Percentiles rank a stretch among this genome's conserved stretches.
Evolutionary conservation across 441 rosid species (phyloP).

Genomic region (Erodium moschatum): DNA sequence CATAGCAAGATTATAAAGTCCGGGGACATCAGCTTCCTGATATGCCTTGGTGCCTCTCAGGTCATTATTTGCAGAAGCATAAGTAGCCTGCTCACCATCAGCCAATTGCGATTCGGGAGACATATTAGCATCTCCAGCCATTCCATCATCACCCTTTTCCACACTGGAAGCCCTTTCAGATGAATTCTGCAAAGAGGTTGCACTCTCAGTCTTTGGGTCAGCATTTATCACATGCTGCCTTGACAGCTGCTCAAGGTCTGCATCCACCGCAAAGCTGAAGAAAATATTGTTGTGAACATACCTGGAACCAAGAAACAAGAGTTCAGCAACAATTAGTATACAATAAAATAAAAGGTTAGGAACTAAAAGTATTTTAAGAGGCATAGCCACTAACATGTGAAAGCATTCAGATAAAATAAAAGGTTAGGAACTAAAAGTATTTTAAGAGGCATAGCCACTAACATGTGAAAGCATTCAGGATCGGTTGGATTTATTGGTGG

Average conservation of each 20-base stretch:
- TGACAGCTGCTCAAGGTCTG: conserved; percentile 76
- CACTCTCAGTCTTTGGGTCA: conserved; percentile 25
- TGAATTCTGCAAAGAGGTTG: conserved; percentile 19
- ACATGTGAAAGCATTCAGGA: conserved; percentile 99
- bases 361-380: conserved; percentile 12
- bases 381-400: conserved; percentile 74
- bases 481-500: conserved; percentile 99
- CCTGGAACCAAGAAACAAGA: conserved; percentile 36
- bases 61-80: conserved; percentile 99
- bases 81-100: conserved; percentile 98
- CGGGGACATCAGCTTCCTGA: conserved; percentile 97
- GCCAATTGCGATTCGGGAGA: conserved; percentile 39
- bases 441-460: conserved; percentile 33
- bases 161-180: conserved; percentile 37
- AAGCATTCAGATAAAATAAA: conserved; percentile 99
- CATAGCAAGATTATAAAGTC: conserved; percentile 95
- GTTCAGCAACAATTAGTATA: not conserved
- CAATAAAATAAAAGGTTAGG: conserved; percentile 1
- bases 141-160: conserved; percentile 31
- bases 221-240: conserved; percentile 37
- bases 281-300: conserved; percentile 99
- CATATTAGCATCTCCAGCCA: conserved; percentile 26
- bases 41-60: conserved; percentile 94
- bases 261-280: conserved; percentile 99
- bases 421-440: too few relatives aligned